Evolutionary conservation across 371 early-diverging fungal genomes (phyloP).

Genomic region (Mortierella sp.): DNA sequence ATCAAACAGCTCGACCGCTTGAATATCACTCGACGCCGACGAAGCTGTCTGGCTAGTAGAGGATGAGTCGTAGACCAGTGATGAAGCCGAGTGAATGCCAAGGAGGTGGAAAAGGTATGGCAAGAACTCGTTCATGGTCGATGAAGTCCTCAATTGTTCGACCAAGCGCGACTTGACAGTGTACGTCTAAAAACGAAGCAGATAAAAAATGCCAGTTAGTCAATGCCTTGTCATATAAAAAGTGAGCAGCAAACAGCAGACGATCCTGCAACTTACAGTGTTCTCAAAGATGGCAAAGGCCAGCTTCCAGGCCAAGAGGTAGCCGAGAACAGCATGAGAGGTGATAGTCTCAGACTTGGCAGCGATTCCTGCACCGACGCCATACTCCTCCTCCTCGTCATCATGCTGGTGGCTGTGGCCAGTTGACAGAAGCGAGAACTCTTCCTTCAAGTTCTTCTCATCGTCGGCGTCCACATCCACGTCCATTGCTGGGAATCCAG

Average conservation of each 20-base stretch:
- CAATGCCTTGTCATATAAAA: neutral
- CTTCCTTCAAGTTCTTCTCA: conserved; percentile 25
- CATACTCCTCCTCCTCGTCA: conserved; percentile 49
- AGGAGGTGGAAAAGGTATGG: conserved; percentile 75
- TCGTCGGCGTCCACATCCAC: conserved; percentile 54
- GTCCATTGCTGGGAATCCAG: conserved; percentile 54
- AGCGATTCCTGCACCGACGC: conserved; percentile 44
- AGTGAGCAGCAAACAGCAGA: neutral
- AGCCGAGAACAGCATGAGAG: conserved; percentile 68
- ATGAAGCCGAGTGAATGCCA: conserved; percentile 66
- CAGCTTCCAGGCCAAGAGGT: conserved; percentile 80
- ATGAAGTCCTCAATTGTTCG: conserved; percentile 70
- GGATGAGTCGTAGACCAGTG: conserved; percentile 18
- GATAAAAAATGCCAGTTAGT: conserved; percentile 2
- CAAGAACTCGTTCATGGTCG: conserved; percentile 67
- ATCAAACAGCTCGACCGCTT: conserved; percentile 70
- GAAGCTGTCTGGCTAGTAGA: conserved; percentile 25
- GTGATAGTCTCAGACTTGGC: conserved; percentile 41
- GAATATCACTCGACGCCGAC: conserved; percentile 9
- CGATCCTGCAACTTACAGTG: conserved; percentile 67
- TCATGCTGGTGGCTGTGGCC: conserved; percentile 17
- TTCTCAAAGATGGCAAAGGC: conserved; percentile 85
- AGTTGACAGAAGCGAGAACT: conserved; percentile 36
- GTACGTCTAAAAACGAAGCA: conserved; percentile 70
- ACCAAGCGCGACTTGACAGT: conserved; percentile 77